Base-by-base conservation (phyloP, 2,329 filamentous ascomycete species). In the Stagonosporopsis cucurbitacearum region DNA sequence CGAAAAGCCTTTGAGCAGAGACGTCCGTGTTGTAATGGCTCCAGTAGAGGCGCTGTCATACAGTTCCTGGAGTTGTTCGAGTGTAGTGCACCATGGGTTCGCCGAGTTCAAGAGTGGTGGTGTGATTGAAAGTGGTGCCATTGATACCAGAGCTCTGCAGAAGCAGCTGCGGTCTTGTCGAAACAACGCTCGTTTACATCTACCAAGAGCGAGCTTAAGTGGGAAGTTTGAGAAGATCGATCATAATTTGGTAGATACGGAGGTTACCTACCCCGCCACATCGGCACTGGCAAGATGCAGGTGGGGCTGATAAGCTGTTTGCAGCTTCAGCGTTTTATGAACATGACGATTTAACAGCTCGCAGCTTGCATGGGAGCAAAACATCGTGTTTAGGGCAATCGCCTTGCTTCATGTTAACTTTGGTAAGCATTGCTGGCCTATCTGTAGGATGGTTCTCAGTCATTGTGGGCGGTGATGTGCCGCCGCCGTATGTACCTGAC, bases 51-150 rank as follows among this genome's bases (percentile, higher is more conserved):
- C 78, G 45, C 80, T 86, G 26, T 78, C 70, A 68, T 89, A 89
- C 6, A 93, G 83, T 2, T 76, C 75, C 35, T 78, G 72, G 4
- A 93, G 82, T 60, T 92, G 84, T 4, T 82, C 78, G 5, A 82
- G 73, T 2, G 83, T 85, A 0, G 88, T 91, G 23, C 89, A 89
- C 89, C 89, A 92, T 0, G 90, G 90, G 45, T 85, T 88, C 26
- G 90, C 85, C 0, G 89, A 89, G 75, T 93, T 93, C 61, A 92
- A 78, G 6, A 94, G 78, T 0, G 88, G 88, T 0, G 88, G 88
- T 39, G 79, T 64, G 57, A 92, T 85, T 7, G 63, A 46, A 9
- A 89, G 75, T 9, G 75, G 57, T 36, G 63, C 66, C 70, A 72
- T 70, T 22, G 12, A 35, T 19, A 17, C 19, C 15, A 6, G 19